A percentile compares a stretch with the other conserved stretches of the same genome.
These are phyloP conservation scores for Saturnispora dispora DNA, from an alignment of 805 yeast genomes.

Conservation along the genomic window DNA sequence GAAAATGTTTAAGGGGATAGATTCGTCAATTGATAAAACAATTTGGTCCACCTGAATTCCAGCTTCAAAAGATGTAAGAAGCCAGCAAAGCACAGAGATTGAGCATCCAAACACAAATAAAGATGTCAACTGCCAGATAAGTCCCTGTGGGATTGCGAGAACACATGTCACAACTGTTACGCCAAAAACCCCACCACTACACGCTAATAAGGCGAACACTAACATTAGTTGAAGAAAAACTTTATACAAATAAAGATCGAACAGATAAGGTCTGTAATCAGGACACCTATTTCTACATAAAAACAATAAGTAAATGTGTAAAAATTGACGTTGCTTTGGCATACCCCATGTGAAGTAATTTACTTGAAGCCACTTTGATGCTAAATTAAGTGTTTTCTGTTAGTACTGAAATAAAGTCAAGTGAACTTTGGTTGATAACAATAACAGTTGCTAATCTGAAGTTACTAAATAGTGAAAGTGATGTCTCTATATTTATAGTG, in stretches of 20 bases:
- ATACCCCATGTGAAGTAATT: no score
- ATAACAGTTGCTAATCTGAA: no score
- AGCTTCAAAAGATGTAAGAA: not conserved
- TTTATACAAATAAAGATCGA: not conserved
- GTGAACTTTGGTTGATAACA: no score
- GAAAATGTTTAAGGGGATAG: not conserved
- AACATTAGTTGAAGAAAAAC: not conserved
- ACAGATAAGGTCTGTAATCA: not conserved
- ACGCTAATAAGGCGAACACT: conserved; percentile 2
- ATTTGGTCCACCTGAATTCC: not conserved
- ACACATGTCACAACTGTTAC: not conserved
- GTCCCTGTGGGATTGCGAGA: not conserved
- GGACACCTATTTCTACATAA: no score
- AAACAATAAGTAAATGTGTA: not conserved
- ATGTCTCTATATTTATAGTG: not conserved
- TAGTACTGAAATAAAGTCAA: no score
- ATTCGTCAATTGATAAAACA: not conserved
- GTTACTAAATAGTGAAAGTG: not conserved
- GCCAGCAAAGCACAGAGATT: not conserved
- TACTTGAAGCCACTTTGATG: no score
- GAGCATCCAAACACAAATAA: not conserved
- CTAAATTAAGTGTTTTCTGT: no score
- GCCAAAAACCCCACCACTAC: not conserved
- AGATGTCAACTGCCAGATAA: not conserved
- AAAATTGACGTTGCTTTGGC: no score